Evolutionary conservation across 768 basidiomycete species (phyloP), one percentile per base, ranked within the genome.

Genomic region (Phylloporus sp.): DNA sequence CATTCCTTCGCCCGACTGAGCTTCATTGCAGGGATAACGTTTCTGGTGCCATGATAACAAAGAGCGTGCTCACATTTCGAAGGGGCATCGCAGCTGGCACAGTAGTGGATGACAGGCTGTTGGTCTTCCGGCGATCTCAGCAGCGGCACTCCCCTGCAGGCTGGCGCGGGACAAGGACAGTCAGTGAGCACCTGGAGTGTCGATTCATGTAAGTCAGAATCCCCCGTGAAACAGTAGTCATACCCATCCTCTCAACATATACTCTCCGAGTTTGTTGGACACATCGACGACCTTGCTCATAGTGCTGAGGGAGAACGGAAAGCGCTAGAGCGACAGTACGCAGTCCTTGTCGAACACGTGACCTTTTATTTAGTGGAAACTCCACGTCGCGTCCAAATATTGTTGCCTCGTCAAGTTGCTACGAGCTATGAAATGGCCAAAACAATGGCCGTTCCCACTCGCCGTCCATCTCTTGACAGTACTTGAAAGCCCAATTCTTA

Each of bases 221-320:
- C 31, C 20, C 14, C 14, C 17, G 4, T 38, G 33, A 7, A 17
- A 21, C 5, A 14, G 18, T 0, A 13, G 8, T 13, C 54, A 21
- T 48, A 86, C 86, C 86, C 86, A 88, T 55, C 87, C 87, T 63
- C 78, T 81, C 53, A 88, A 69, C 80, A 90, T 80, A 50, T 78
- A 83, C 52, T 82, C 77, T 5, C 84, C 84, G 14, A 90, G 73
- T 31, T 68, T 75, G 48, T 67, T 66, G n/a, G 86, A 79, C 9
- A 85, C 74, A 56, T 84, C 76, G 32, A 71, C 63, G 34, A 80
- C 66, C 22, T 69, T 73, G 31, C 69, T 68, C 81, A 84, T 84
- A 23, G 21, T 43, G 50, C 21, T 44, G 46, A 13, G 50, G 13
- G 50, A 42, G 42, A 13, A 6, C 15, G 10, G 17, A 18, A 9